Evolutionary conservation across 768 basidiomycete species (phyloP), one percentile per base, ranked within the genome.

Genomic region (Cystobasidiopsis lactophilus): DNA sequence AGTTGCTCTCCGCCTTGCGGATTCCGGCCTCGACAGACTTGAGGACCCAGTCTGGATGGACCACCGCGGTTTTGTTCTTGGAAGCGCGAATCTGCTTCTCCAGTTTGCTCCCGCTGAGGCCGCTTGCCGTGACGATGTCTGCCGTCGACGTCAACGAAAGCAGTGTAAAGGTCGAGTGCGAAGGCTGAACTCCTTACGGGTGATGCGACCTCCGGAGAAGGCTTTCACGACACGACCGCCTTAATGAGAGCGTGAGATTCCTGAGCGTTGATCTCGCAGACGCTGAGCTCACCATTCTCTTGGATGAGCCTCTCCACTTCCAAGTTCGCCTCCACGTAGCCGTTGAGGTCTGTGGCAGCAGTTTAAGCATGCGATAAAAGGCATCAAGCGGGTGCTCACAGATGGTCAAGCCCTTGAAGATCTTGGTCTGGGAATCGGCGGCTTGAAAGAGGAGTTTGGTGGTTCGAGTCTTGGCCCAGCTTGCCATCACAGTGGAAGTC

Each of bases 241-340:
- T n/a, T n/a, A n/a, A n/a, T n/a, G n/a, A n/a, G n/a, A n/a, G n/a
- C n/a, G n/a, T n/a, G n/a, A n/a, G n/a, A n/a, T n/a, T n/a, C n/a
- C n/a, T n/a, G n/a, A n/a, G n/a, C n/a, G n/a, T n/a, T n/a, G n/a
- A n/a, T n/a, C n/a, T n/a, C n/a, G n/a, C n/a, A n/a, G n/a, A n/a
- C n/a, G n/a, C n/a, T n/a, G n/a, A n/a, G n/a, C n/a, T n/a, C n/a
- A n/a, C n/a, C n/a, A 26, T 54, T 37, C 16, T 33, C 24, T 19
- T 54, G 53, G 23, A 54, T 41, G 18, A 54, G 53, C 19, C 33
- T 35, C 11, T 49, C 47, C 31, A 54, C 46, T 13, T 54, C 53
- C 47, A 54, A 26, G 26, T 54, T 54, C 4, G 30, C 46, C 33
- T 35, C 33, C 33, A 7, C 16, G 33, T 35, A 35, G 33, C 33